phyloP scores from a whole-genome alignment of 139 green algal genomes.

The Limnomonas spitsbergensis region DNA sequence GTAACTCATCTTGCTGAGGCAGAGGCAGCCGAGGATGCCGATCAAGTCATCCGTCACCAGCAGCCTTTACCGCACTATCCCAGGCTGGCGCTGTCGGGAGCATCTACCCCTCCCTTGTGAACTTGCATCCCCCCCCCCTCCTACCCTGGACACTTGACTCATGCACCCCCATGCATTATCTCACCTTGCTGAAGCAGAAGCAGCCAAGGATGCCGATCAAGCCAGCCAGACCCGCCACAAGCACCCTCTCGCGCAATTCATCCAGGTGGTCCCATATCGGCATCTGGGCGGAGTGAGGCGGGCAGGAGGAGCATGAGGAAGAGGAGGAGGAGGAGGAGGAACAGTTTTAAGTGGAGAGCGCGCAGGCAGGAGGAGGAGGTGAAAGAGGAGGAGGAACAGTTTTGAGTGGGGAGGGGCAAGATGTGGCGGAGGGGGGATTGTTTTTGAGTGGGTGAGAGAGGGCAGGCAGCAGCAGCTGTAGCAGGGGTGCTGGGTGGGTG shows the following conservation, averaged over 20 bases:
- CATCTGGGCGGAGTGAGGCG: constrained; percentile 69
- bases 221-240: constrained; percentile 66
- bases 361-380: too few species aligned
- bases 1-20: constrained; percentile 51
- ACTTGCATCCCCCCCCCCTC: too few species aligned
- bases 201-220: constrained; percentile 72
- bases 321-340: too few species aligned
- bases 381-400: too few species aligned
- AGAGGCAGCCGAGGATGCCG: constrained; percentile 85
- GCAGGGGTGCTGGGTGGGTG: too few species aligned
- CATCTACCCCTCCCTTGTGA: too few species aligned
- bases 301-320: neutral
- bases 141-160: too few species aligned
- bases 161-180: too few species aligned
- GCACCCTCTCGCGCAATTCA: constrained; percentile 85
- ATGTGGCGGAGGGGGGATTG: too few species aligned
- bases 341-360: too few species aligned
- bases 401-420: neutral
- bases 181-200: constrained; percentile 75
- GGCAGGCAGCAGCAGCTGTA: too few species aligned
- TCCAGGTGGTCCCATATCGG: constrained; percentile 87
- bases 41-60: constrained; percentile 55
- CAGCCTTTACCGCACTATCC: constrained; percentile 86
- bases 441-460: neutral
- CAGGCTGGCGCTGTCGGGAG: too few species aligned